Percentiles rank a stretch among this genome's conserved stretches.
These are phyloP conservation scores for Trametes hirsuta DNA, from an alignment of 1,284 basidiomycete genomes.

Conservation along the genomic window DNA sequence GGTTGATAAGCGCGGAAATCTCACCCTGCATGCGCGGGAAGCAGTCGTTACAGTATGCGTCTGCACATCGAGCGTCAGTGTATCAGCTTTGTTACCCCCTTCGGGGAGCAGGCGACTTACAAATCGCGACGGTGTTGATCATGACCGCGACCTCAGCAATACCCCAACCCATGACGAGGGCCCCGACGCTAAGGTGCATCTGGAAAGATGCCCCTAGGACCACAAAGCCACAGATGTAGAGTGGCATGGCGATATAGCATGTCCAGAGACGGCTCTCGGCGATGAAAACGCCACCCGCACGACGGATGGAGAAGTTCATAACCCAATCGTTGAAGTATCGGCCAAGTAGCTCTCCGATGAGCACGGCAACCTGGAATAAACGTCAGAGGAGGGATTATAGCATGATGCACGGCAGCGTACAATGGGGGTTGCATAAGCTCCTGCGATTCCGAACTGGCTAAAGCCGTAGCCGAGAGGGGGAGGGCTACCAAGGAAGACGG, in stretches of 20 bases:
- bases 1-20: conserved; percentile 61
- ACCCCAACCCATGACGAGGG: conserved; percentile 70
- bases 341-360: conserved; percentile 72
- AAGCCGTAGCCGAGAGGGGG: conserved; percentile 63
- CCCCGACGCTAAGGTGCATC: conserved; percentile 56
- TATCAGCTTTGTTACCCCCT: not conserved
- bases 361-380: conserved; percentile 52
- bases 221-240: conserved; percentile 69
- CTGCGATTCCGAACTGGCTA: conserved; percentile 53
- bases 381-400: not conserved
- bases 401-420: conserved; percentile 37
- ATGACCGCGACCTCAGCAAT: conserved; percentile 62
- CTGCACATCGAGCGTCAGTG: conserved; percentile 30
- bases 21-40: conserved; percentile 53
- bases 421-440: conserved; percentile 66
- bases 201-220: conserved; percentile 62
- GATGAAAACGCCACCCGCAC: conserved; percentile 71
- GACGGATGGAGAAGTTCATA: conserved; percentile 55
- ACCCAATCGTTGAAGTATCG: conserved; percentile 72
- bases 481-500: conserved; percentile 66
- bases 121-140: conserved; percentile 69
- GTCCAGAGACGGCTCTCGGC: conserved; percentile 73
- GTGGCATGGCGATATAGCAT: conserved; percentile 62
- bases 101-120: conserved; percentile 37
- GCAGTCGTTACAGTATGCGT: conserved; percentile 55